A percentile compares a stretch with the other conserved stretches of the same genome.
Conservation (phyloP, 2,329 filamentous ascomycete genomes). For the Annulohypoxylon truncatum region DNA sequence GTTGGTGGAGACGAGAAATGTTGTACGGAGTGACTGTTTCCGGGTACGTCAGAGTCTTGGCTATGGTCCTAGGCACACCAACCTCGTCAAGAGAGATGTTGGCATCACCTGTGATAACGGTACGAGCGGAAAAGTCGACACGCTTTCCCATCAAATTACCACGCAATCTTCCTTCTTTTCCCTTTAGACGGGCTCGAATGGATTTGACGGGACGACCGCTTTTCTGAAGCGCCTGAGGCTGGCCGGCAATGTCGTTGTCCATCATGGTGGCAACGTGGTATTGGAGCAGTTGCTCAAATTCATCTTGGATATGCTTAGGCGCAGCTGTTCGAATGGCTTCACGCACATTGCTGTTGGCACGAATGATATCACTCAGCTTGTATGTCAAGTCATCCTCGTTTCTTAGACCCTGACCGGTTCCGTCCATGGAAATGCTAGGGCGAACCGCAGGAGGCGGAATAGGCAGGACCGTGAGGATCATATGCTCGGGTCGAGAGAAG, state of each 20-base stretch:
- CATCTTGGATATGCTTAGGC: constrained; percentile 87
- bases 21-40: constrained; percentile 99
- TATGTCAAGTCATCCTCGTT: constrained; percentile 99
- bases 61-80: constrained; percentile 93
- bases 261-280: constrained; percentile 99
- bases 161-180: constrained; percentile 96
- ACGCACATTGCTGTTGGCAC: constrained; percentile 94
- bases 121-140: constrained; percentile 99
- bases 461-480: constrained; percentile 94
- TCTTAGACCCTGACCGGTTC: constrained; percentile 88
- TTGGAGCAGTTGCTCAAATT: constrained; percentile 92
- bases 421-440: constrained; percentile 96
- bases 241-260: constrained; percentile 98
- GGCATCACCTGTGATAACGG: constrained; percentile 98
- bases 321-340: constrained; percentile 92
- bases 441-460: constrained; percentile 96
- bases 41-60: constrained; percentile 91
- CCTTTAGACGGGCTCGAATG: constrained; percentile 96
- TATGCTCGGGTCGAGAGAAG: constrained; percentile 97
- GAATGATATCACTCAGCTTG: constrained; percentile 98
- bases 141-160: constrained; percentile 99
- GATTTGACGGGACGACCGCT: constrained; percentile 96
- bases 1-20: constrained; percentile 87
- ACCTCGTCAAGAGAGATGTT: constrained; percentile 97
- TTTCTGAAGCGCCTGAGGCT: constrained; percentile 95